phyloP scores from a whole-genome alignment of 2,329 filamentous ascomycete species.

The Microdochium trichocladiopsis region DNA sequence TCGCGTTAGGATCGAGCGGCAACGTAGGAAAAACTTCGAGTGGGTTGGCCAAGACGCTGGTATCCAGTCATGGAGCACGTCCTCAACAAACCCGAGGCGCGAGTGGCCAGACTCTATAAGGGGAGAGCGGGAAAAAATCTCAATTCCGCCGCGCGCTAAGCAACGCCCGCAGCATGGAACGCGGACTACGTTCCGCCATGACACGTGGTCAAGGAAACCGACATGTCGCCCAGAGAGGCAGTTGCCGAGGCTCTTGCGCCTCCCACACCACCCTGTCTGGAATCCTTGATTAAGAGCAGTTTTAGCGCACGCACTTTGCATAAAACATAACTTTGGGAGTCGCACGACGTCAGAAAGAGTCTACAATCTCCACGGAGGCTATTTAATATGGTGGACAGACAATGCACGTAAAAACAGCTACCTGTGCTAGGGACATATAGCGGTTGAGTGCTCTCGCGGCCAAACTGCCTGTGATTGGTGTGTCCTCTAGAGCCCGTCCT shows the following conservation, averaged over 20 bases:
- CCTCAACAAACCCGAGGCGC: neutral
- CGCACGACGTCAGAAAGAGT: no score
- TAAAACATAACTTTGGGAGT: no score
- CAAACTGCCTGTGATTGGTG: no score
- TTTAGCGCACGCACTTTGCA: no score
- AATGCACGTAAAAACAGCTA: no score
- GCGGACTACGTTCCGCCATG: neutral
- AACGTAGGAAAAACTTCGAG: neutral
- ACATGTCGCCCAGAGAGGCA: neutral
- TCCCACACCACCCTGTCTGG: no score
- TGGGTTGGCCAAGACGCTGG: neutral
- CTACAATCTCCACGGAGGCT: no score
- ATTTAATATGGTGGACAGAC: no score
- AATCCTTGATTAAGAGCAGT: no score
- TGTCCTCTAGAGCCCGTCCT: slow-evolving; percentile 28
- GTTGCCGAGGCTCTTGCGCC: neutral
- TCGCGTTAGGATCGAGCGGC: neutral
- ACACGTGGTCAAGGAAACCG: neutral
- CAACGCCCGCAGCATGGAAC: neutral
- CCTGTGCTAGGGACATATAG: no score
- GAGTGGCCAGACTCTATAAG: neutral
- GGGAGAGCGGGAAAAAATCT: neutral
- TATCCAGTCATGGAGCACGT: neutral
- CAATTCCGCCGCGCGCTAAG: neutral
- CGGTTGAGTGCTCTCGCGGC: no score